These are phyloP conservation scores for Pleurotus djamor DNA, from an alignment of 768 basidiomycete species.

Conservation along the genomic window DNA sequence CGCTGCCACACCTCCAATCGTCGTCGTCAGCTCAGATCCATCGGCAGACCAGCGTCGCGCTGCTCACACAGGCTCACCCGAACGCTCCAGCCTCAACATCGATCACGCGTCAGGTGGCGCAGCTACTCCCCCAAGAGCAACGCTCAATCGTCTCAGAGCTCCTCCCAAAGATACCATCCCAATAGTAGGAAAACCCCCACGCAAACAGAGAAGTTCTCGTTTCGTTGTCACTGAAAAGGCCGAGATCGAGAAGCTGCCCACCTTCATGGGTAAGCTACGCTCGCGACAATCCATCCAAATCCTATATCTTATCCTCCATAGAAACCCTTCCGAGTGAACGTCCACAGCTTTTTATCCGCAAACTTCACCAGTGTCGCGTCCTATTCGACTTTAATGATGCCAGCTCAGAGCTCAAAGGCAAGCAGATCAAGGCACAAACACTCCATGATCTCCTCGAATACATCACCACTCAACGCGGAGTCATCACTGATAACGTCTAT, in stretches of 20 bases:
- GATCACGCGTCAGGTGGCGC: slow-evolving; percentile 43
- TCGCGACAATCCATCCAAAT: slow-evolving; percentile 5
- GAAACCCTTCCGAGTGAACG: slow-evolving; percentile 90
- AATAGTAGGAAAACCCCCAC: slow-evolving; percentile 92
- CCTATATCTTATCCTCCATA: slow-evolving; percentile 27
- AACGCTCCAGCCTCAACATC: slow-evolving; percentile 43
- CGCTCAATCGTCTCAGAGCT: slow-evolving; percentile 73
- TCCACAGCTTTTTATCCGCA: slow-evolving; percentile 88
- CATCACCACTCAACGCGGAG: slow-evolving; percentile 93
- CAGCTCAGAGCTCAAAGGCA: slow-evolving; percentile 91
- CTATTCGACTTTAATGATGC: slow-evolving; percentile 99
- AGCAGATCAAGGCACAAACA: slow-evolving; percentile 98
- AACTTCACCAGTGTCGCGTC: slow-evolving; percentile 94
- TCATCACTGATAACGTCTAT: slow-evolving; percentile 97
- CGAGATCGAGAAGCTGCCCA: slow-evolving; percentile 91
- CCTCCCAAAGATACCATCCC: slow-evolving; percentile 97
- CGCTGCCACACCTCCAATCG: slow-evolving; percentile 71
- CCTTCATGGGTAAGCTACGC: slow-evolving; percentile 72
- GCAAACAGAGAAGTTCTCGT: slow-evolving; percentile 96
- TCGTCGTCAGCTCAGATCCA: slow-evolving; percentile 80
- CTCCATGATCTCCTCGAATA: slow-evolving; percentile 99
- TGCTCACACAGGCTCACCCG: slow-evolving; percentile 39
- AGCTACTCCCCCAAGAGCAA: slow-evolving; percentile 63
- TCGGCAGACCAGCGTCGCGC: slow-evolving; percentile 42
- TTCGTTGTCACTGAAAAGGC: slow-evolving; percentile 96